These are phyloP conservation scores for Claviceps lovelessii DNA, from an alignment of 2,329 filamentous ascomycete species.

Conservation along the genomic window DNA sequence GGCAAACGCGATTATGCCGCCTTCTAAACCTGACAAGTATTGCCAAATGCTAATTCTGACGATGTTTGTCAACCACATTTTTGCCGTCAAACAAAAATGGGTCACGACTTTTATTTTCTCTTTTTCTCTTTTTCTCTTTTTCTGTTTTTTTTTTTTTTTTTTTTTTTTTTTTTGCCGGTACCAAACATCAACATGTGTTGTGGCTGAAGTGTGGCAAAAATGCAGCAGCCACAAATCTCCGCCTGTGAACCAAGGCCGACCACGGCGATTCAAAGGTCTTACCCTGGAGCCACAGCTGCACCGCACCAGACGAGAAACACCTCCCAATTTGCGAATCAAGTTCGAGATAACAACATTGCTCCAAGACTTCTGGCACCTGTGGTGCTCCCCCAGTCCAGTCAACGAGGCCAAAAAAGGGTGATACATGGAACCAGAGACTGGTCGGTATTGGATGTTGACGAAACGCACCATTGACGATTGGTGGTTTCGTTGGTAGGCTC, in stretches of 20 bases:
- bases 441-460: too few species aligned
- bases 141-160: not conserved
- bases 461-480: too few species aligned
- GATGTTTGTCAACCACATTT: not conserved
- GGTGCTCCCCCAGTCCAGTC: not conserved
- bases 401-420: not conserved
- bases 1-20: not conserved
- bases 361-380: too few species aligned
- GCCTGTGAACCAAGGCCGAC: not conserved
- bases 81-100: not conserved
- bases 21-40: not conserved
- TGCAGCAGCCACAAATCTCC: not conserved
- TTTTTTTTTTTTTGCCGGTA: not conserved
- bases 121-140: too few species aligned
- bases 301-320: too few species aligned
- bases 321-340: not conserved
- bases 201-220: conserved; percentile 3
- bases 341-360: not conserved
- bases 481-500: too few species aligned
- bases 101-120: not conserved
- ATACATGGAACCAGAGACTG: not conserved
- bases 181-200: not conserved
- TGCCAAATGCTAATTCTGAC: not conserved
- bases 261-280: not conserved
- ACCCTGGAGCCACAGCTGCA: too few species aligned